These are phyloP conservation scores for Apophysomyces elegans DNA, from an alignment of 371 early-diverging fungal genomes.

Conservation along the genomic window DNA sequence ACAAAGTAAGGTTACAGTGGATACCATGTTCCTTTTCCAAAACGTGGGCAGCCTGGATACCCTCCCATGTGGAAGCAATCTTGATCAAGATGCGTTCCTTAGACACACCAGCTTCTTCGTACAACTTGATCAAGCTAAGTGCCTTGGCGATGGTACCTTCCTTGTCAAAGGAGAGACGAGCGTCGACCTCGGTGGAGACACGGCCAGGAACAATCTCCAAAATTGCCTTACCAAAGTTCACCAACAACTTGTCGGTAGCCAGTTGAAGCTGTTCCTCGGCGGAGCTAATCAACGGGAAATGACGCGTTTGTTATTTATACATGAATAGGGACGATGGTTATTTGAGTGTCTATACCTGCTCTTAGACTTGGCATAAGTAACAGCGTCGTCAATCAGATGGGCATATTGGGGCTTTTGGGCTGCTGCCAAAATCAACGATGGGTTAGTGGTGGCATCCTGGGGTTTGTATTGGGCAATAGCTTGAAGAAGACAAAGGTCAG, in stretches of 20 bases:
- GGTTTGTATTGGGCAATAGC: constrained; percentile 98
- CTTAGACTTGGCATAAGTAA: constrained; percentile 84
- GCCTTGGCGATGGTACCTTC: constrained; percentile 95
- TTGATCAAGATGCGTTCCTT: constrained; percentile 96
- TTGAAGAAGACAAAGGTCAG: constrained; percentile 28
- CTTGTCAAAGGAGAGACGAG: constrained; percentile 93
- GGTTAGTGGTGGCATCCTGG: constrained; percentile 99
- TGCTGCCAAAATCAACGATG: constrained; percentile 96
- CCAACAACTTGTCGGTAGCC: constrained; percentile 94
- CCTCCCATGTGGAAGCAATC: constrained; percentile 98
- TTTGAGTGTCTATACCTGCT: constrained; percentile 48
- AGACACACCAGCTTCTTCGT: constrained; percentile 83
- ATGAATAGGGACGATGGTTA: not conserved
- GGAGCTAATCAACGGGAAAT: constrained; percentile 40
- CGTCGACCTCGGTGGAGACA: constrained; percentile 98
- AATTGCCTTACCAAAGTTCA: constrained; percentile 97
- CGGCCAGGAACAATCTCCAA: constrained; percentile 97
- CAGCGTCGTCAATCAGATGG: constrained; percentile 87
- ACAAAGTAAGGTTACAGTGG: constrained; percentile 98
- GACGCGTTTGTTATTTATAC: constrained; percentile 1
- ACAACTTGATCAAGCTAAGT: constrained; percentile 85
- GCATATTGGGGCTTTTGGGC: constrained; percentile 90
- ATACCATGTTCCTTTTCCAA: constrained; percentile 90
- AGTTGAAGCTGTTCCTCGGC: constrained; percentile 75
- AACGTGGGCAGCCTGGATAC: constrained; percentile 95